These are phyloP conservation scores for Phalaenopsis aphrodite DNA, from an alignment of 106 monocot genomes.

Conservation along the genomic window DNA sequence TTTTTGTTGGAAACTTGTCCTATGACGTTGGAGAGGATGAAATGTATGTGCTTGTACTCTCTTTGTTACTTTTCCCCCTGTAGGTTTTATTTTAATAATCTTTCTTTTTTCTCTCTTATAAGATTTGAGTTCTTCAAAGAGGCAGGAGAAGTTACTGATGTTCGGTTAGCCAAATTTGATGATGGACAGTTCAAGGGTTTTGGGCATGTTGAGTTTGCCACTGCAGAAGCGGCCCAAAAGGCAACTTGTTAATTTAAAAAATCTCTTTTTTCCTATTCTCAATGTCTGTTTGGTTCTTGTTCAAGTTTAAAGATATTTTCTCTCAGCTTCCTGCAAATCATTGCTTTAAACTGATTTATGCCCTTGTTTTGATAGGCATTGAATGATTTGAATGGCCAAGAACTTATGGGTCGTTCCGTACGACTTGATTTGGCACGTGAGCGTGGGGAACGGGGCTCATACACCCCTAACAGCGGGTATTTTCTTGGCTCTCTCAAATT, in stretches of 20 bases:
- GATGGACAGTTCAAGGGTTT: conserved; percentile 67
- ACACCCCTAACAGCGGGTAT: conserved; percentile 66
- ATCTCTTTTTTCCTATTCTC: background rate
- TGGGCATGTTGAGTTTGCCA: conserved; percentile 89
- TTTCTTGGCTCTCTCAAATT: background rate
- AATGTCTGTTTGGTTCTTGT: background rate
- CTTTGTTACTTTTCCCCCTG: background rate
- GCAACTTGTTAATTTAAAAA: conserved; percentile 12
- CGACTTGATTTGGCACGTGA: conserved; percentile 66
- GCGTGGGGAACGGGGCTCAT: conserved; percentile 12
- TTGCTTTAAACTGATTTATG: background rate
- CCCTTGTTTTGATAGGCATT: conserved; percentile 36
- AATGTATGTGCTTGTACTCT: conserved; percentile 37
- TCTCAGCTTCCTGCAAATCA: background rate
- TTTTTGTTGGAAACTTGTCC: conserved; percentile 74
- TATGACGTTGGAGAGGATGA: conserved; percentile 45
- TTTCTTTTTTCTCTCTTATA: conserved; percentile 1
- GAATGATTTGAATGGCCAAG: conserved; percentile 44
- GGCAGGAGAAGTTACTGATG: conserved; percentile 67
- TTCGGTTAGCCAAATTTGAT: conserved; percentile 40
- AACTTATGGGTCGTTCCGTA: conserved; percentile 62
- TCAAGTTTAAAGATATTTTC: conserved; percentile 1
- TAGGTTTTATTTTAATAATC: background rate
- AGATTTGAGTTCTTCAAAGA: conserved; percentile 74
- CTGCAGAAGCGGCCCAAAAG: conserved; percentile 52